These are phyloP conservation scores for Gracilaria gracilis DNA, from an alignment of 23 red algal species.

Conservation along the genomic window DNA sequence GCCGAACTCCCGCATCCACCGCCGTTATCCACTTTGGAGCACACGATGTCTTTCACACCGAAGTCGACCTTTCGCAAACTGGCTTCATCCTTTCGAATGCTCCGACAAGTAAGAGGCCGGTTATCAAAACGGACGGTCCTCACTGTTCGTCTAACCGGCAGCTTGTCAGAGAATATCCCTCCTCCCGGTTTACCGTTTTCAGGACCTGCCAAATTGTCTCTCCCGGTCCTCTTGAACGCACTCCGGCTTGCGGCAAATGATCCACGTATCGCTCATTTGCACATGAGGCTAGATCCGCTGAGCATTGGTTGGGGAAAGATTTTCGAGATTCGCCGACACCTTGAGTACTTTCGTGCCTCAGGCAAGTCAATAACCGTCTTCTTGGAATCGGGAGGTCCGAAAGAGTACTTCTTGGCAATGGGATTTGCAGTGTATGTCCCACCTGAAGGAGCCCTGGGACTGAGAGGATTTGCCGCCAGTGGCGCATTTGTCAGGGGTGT, in stretches of 20 bases:
- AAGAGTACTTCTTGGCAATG: slow-evolving; percentile 88
- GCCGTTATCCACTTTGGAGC: slow-evolving; percentile 51
- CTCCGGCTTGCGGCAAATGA: slow-evolving; percentile 93
- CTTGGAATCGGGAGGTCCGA: slow-evolving; percentile 76
- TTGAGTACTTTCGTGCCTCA: slow-evolving; percentile 85
- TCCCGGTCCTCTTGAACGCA: slow-evolving; percentile 63
- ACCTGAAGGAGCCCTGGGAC: slow-evolving; percentile 78
- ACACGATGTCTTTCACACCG: slow-evolving; percentile 66
- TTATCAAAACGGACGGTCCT: slow-evolving; percentile 65
- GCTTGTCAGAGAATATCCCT: slow-evolving; percentile 60
- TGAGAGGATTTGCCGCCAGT: slow-evolving; percentile 83
- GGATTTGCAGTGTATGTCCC: slow-evolving; percentile 82
- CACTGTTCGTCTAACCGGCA: slow-evolving; percentile 39
- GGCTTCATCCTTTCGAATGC: slow-evolving; percentile 39
- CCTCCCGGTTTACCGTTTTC: slow-evolving; percentile 46
- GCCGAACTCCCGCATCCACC: slow-evolving; percentile 44
- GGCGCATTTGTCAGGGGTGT: slow-evolving; percentile 91
- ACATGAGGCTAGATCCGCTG: slow-evolving; percentile 74
- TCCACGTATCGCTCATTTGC: slow-evolving; percentile 89
- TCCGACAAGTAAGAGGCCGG: slow-evolving; percentile 58
- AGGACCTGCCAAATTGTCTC: slow-evolving; percentile 38
- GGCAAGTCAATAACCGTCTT: slow-evolving; percentile 87
- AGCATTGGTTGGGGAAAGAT: slow-evolving; percentile 91
- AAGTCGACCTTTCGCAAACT: slow-evolving; percentile 44
- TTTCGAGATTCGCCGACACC: slow-evolving; percentile 90